Base-by-base conservation (phyloP, 2,329 filamentous ascomycete species). In the Cylindrodendrum hubeiense region DNA sequence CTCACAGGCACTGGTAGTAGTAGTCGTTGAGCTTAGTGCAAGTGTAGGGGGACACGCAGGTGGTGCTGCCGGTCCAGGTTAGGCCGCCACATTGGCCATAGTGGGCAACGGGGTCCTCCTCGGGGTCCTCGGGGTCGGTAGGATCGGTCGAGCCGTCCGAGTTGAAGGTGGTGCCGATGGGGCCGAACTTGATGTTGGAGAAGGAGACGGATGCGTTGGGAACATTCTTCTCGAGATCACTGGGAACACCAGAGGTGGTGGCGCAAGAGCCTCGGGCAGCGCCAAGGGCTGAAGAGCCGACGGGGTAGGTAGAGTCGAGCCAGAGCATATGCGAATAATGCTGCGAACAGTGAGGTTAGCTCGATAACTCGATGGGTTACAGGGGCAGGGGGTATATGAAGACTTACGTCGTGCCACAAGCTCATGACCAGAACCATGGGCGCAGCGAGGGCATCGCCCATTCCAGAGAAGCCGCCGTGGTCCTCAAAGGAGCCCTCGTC, bases 271-370 rank as follows among this genome's bases (percentile, higher is more conserved):
- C 89, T 73, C 89, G 86, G 44, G 80, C 79, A 62, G 82, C 78
- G 69, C 89, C 88, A 30, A 81, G 82, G 2, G 65, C 68, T 56
- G 81, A 82, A 30, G 80, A 72, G 66, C 79, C 75, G 65, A 82
- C 81, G 52, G 90, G 90, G 82, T 87, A 91, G 76, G 82, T 86
- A 66, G 86, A 87, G 82, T 93, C 91, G 72, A 94, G 86, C 91
- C 91, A 93, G 74, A 91, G 86, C 90, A 93, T 93, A 80, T 90
- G 85, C 74, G 87, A 81, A 65, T 86, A 79, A 79, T 92, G 86
- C 77, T 79, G 47, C 4, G 15, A 3, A n/a, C 21, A 44, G 15
- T 43, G 24, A 28, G 13, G 57, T 71, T 21, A 71, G 62, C 47
- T 52, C 33, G 21, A 22, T 30, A 39, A 46, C n/a, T n/a, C n/a